Conservation (phyloP, 1,139 yeast species). For the Sugiyamaella sp. region DNA sequence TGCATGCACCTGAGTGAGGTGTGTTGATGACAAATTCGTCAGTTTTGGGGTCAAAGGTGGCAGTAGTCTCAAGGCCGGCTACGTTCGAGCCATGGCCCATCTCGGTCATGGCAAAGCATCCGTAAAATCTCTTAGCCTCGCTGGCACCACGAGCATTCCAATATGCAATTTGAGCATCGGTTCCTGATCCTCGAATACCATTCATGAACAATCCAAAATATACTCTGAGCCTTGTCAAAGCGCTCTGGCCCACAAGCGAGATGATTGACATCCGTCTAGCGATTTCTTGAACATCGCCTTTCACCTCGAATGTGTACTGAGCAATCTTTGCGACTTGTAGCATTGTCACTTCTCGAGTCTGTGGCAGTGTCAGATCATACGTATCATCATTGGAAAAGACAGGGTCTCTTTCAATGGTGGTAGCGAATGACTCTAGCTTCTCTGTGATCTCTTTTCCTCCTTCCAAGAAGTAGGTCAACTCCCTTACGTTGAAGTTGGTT, state of each 20-base stretch:
- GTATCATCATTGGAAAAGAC: conserved; percentile 53
- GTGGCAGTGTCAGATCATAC: conserved; percentile 56
- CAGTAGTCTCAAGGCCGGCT: conserved; percentile 90
- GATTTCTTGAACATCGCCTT: conserved; percentile 42
- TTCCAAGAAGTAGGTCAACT: conserved; percentile 57
- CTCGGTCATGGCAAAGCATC: conserved; percentile 95
- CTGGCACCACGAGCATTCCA: conserved; percentile 80
- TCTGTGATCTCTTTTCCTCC: conserved; percentile 54
- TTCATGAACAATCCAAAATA: conserved; percentile 72
- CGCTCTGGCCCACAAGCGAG: conserved; percentile 57
- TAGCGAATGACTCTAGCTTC: conserved; percentile 51
- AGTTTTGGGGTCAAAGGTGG: conserved; percentile 66
- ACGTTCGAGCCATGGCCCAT: conserved; percentile 94
- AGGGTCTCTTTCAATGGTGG: conserved; percentile 58
- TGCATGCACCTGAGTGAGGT: conserved; percentile 83
- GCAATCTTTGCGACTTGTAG: conserved; percentile 53
- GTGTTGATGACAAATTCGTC: conserved; percentile 79
- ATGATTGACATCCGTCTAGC: conserved; percentile 47
- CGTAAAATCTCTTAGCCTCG: conserved; percentile 66
- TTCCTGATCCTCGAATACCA: conserved; percentile 74
- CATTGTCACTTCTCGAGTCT: conserved; percentile 57
- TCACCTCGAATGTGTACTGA: conserved; percentile 53
- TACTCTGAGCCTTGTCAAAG: conserved; percentile 69
- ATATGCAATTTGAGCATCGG: conserved; percentile 58
- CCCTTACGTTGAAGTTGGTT: conserved; percentile 52